Conservation (phyloP, 129 eudicot species). For the Artemisia annua region DNA sequence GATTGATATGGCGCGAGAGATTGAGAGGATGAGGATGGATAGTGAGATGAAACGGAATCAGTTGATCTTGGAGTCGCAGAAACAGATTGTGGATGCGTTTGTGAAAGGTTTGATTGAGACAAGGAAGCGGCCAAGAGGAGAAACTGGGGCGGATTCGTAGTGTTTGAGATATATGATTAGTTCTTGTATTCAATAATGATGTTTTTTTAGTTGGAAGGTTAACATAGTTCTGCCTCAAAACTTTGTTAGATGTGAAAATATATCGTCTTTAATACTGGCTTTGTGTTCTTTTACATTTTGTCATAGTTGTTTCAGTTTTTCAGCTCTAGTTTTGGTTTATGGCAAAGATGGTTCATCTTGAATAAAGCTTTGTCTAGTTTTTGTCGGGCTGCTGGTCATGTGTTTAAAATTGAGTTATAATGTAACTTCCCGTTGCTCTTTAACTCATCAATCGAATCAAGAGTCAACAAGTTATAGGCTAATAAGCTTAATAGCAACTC, state of each 20-base stretch:
- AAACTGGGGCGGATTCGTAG: slow-evolving; percentile 29
- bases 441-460: no score
- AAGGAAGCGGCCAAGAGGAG: slow-evolving; percentile 33
- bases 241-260: slow-evolving; percentile 24
- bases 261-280: slow-evolving; percentile 3
- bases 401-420: no score
- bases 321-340: neutral
- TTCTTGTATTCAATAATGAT: slow-evolving; percentile 29
- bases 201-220: slow-evolving; percentile 23
- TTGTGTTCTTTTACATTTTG: neutral
- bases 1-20: slow-evolving; percentile 79
- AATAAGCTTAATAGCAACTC: no score
- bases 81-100: slow-evolving; percentile 74
- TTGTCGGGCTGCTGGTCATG: no score
- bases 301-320: neutral
- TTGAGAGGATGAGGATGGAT: slow-evolving; percentile 72
- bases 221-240: slow-evolving; percentile 15
- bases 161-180: slow-evolving; percentile 13
- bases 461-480: no score
- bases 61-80: slow-evolving; percentile 72
- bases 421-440: no score
- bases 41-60: slow-evolving; percentile 85
- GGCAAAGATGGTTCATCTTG: neutral
- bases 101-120: slow-evolving; percentile 59
- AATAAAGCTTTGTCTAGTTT: no score